phyloP scores from a whole-genome alignment of 2,329 filamentous ascomycete genomes.

The Colletotrichum paranaense region DNA sequence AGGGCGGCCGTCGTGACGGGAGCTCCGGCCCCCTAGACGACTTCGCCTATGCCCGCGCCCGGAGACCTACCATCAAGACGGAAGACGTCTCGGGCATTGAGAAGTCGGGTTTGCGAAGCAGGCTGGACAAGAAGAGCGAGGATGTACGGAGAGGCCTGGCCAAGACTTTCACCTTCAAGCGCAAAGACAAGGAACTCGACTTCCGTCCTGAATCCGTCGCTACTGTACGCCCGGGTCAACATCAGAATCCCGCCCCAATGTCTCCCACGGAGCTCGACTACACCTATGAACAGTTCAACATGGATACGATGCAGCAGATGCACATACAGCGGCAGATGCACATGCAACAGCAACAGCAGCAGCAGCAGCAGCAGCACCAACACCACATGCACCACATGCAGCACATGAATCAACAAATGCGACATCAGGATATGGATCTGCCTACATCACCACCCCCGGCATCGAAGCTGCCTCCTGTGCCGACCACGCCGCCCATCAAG shows the following conservation, averaged over 20 bases:
- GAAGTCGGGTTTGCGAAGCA: slow-evolving; percentile 63
- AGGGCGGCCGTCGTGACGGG: slow-evolving; percentile 46
- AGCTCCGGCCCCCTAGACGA: slow-evolving; percentile 50
- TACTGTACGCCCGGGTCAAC: slow-evolving; percentile 46
- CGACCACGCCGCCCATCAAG: slow-evolving; percentile 55
- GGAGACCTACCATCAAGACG: slow-evolving; percentile 56
- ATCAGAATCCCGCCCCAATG: not conserved
- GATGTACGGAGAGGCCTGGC: slow-evolving; percentile 63
- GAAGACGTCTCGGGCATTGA: slow-evolving; percentile 66
- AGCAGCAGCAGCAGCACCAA: slow-evolving; percentile 7
- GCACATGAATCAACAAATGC: slow-evolving; percentile 31
- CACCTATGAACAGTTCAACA: slow-evolving; percentile 33
- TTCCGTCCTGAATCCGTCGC: slow-evolving; percentile 50
- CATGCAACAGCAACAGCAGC: slow-evolving; percentile 18
- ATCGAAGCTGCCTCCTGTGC: slow-evolving; percentile 40
- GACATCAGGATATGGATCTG: slow-evolving; percentile 23
- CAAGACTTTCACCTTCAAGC: slow-evolving; percentile 64
- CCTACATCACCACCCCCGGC: slow-evolving; percentile 36
- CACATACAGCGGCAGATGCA: slow-evolving; percentile 27
- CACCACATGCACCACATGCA: not conserved
- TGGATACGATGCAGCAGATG: slow-evolving; percentile 29
- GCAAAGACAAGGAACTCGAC: slow-evolving; percentile 56
- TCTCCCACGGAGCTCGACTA: slow-evolving; percentile 35
- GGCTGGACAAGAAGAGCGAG: slow-evolving; percentile 67
- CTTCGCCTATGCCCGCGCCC: slow-evolving; percentile 55